These are phyloP conservation scores for Tylopilus sp. DNA, from an alignment of 768 basidiomycete species.

Conservation along the genomic window DNA sequence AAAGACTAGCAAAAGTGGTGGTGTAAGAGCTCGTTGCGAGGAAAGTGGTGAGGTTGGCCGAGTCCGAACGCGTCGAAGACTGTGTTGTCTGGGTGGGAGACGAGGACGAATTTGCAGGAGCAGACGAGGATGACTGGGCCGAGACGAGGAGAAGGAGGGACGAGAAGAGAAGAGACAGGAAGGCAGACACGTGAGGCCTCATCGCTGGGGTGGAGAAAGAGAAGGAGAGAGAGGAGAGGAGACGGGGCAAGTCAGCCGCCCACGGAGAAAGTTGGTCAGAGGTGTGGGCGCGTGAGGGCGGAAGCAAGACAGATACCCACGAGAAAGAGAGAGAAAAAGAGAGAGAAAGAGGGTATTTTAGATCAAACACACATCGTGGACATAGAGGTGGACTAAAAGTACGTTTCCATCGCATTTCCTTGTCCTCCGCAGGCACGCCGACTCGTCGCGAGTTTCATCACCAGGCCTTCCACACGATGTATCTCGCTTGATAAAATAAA, in stretches of 20 bases:
- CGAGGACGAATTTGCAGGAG: conserved; percentile 12
- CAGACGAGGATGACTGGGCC: conserved; percentile 38
- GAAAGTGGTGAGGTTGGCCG: conserved; percentile 48
- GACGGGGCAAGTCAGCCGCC: conserved; percentile 30
- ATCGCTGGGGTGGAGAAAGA: conserved; percentile 10
- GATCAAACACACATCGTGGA: conserved; percentile 8
- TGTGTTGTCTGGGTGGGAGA: neutral
- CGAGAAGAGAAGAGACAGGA: conserved; percentile 26
- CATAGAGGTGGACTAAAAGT: conserved; percentile 3
- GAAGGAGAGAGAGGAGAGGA: neutral
- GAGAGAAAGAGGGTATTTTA: neutral
- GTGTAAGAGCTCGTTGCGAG: conserved; percentile 53
- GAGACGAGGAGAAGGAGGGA: conserved; percentile 30
- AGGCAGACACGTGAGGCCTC: conserved; percentile 1
- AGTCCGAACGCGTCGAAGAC: conserved; percentile 4
- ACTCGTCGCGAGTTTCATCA: conserved; percentile 18
- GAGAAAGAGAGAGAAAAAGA: too few species aligned
- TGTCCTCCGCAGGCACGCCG: conserved; percentile 18
- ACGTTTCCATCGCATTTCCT: conserved; percentile 4
- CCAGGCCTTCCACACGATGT: neutral
- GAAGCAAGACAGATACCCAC: too few species aligned
- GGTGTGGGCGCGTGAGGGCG: conserved; percentile 12
- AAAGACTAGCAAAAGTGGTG: conserved; percentile 43
- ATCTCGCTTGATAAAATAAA: neutral
- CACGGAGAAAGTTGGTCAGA: conserved; percentile 2